Conservation (phyloP, 345 rosid genomes). For the Lepidium didymum region DNA sequence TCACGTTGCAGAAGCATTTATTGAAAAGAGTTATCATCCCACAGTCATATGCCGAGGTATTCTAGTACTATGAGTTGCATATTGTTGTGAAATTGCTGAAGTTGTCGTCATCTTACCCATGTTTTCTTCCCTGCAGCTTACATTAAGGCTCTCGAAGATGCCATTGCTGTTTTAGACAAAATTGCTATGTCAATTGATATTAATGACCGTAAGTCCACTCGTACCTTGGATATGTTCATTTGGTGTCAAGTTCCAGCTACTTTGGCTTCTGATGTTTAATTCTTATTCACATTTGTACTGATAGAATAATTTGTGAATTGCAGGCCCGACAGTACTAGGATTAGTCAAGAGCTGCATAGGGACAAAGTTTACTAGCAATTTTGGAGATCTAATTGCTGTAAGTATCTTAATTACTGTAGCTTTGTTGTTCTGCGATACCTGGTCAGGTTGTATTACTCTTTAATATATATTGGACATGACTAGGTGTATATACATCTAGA, state of each 20-base stretch:
- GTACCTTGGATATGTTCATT: background rate
- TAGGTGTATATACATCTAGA: background rate
- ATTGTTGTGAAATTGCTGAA: background rate
- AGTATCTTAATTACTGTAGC: slow-evolving; percentile 20
- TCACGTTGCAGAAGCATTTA: slow-evolving; percentile 82
- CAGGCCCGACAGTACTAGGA: slow-evolving; percentile 45
- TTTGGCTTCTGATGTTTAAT: background rate
- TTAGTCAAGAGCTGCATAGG: slow-evolving; percentile 85
- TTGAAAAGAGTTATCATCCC: slow-evolving; percentile 74
- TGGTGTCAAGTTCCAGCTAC: background rate
- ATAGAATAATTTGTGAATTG: background rate
- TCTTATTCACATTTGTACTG: background rate
- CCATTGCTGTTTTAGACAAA: slow-evolving; percentile 73
- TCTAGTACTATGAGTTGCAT: background rate
- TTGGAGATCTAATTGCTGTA: slow-evolving; percentile 81
- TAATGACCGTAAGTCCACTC: slow-evolving; percentile 57
- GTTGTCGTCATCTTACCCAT: background rate
- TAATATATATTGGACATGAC: background rate
- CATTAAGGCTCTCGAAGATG: slow-evolving; percentile 82
- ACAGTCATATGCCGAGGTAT: slow-evolving; percentile 83
- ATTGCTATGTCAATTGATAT: slow-evolving; percentile 72
- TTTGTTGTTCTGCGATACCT: background rate
- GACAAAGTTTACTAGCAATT: slow-evolving; percentile 83
- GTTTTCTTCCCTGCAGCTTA: slow-evolving; percentile 47
- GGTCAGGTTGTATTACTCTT: background rate